These are phyloP conservation scores for Symbiodinium natans DNA, from an alignment of 73 alveolate species.

Conservation along the genomic window DNA sequence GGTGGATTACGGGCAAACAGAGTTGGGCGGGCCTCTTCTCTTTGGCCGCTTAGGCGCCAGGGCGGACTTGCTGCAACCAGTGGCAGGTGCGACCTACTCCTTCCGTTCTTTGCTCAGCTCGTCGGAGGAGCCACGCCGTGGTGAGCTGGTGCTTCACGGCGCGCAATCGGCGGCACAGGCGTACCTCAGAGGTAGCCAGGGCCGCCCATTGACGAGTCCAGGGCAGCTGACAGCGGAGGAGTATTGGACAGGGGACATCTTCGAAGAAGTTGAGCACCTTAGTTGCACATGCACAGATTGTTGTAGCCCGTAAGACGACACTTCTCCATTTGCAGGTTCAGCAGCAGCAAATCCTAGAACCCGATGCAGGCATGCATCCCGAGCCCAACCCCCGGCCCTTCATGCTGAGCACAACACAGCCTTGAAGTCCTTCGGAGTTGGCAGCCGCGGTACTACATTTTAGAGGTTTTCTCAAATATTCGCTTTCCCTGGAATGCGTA, in stretches of 20 bases:
- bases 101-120: slow-evolving; percentile 1
- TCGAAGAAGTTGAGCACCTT: slow-evolving; percentile 11
- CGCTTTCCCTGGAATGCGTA: too few relatives aligned
- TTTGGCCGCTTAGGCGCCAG: slow-evolving; percentile 8
- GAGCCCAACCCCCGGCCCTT: not conserved
- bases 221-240: slow-evolving; percentile 19
- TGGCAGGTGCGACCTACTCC: slow-evolving; percentile 14
- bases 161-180: slow-evolving; percentile 9
- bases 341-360: not conserved
- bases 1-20: slow-evolving; percentile 15
- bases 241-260: slow-evolving; percentile 15
- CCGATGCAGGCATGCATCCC: not conserved
- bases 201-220: slow-evolving; percentile 17
- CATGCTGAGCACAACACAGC: not conserved
- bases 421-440: not conserved
- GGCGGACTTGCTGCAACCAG: slow-evolving; percentile 1
- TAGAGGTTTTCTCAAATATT: too few relatives aligned
- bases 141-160: slow-evolving; percentile 16
- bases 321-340: not conserved
- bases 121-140: slow-evolving; percentile 22
- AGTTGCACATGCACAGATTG: not conserved
- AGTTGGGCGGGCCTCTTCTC: slow-evolving; percentile 16
- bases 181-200: not conserved
- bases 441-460: too few relatives aligned
- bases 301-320: too few relatives aligned